Conservation (phyloP, 2,329 filamentous ascomycete species). For the Alternaria ethzedia region DNA sequence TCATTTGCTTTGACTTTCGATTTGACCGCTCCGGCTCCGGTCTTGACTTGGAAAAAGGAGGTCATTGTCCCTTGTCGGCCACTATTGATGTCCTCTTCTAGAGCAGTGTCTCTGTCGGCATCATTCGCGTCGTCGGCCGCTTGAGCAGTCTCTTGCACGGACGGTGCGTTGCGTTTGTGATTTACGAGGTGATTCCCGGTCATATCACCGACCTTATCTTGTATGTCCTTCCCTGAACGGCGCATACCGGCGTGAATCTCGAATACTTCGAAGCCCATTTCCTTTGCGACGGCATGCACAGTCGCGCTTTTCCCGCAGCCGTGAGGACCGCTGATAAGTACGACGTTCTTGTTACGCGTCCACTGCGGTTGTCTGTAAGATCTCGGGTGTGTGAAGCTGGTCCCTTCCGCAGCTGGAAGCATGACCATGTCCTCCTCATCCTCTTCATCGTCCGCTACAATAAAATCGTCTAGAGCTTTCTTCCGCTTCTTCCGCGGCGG, state of each 20-base stretch:
- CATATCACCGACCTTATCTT: conserved; percentile 96
- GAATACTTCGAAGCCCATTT: conserved; percentile 91
- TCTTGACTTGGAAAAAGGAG: conserved; percentile 72
- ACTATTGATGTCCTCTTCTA: conserved; percentile 66
- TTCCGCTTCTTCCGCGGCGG: conserved; percentile 66
- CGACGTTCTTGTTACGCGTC: conserved; percentile 67
- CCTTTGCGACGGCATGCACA: conserved; percentile 88
- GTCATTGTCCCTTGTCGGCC: conserved; percentile 80
- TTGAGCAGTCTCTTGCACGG: conserved; percentile 32
- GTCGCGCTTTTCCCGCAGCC: conserved; percentile 94
- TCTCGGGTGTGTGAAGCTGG: conserved; percentile 53
- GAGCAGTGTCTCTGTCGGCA: conserved; percentile 51
- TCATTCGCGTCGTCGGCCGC: conserved; percentile 43
- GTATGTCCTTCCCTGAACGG: conserved; percentile 84
- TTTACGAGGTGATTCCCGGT: conserved; percentile 91
- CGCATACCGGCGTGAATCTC: conserved; percentile 88
- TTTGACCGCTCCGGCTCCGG: conserved; percentile 27
- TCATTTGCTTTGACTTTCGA: conserved; percentile 22
- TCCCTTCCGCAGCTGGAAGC: conserved; percentile 68
- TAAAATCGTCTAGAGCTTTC: conserved; percentile 54
- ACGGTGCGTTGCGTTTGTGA: conserved; percentile 39
- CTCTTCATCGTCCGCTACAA: conserved; percentile 42
- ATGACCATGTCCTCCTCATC: conserved; percentile 63
- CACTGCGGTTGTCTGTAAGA: conserved; percentile 41
- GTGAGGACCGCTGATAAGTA: conserved; percentile 87